A percentile compares a stretch with the other conserved stretches of the same genome.
These are phyloP conservation scores for Paecilomyces fulvus DNA, from an alignment of 2,329 filamentous ascomycete genomes.

Conservation along the genomic window DNA sequence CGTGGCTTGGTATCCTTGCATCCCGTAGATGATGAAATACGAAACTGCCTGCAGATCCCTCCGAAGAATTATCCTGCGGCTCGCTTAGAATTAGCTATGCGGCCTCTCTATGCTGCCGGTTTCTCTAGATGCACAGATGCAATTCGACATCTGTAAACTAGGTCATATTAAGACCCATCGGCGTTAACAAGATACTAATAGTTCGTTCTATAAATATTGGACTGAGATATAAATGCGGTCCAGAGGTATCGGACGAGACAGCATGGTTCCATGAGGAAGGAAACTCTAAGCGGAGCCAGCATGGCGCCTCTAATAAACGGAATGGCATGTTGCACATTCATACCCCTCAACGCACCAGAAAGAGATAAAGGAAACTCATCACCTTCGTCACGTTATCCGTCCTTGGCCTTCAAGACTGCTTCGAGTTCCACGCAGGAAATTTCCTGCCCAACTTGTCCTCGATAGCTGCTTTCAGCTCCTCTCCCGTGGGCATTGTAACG, in stretches of 20 bases:
- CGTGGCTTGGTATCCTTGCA: neutral
- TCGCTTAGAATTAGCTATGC: no score
- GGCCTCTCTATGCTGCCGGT: no score
- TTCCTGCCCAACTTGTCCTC: slow-evolving; percentile 44
- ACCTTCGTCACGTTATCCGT: neutral
- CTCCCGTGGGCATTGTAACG: slow-evolving; percentile 37
- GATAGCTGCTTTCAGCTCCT: slow-evolving; percentile 46
- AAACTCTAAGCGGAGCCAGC: neutral
- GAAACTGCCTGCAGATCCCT: neutral
- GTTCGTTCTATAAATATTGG: neutral
- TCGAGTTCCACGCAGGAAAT: neutral
- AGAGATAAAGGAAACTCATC: neutral
- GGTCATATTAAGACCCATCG: neutral
- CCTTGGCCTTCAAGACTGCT: slow-evolving; percentile 12
- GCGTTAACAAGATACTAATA: neutral
- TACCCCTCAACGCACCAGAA: neutral
- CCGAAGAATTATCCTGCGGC: neutral
- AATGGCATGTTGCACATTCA: neutral
- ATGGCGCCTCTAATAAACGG: neutral
- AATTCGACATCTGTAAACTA: neutral
- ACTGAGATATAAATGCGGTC: neutral
- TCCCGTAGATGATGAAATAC: neutral
- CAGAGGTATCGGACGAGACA: neutral
- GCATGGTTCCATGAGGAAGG: neutral
- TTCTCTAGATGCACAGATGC: no score